Percentiles rank a stretch among this genome's conserved stretches.
phyloP scores from a whole-genome alignment of 2,329 filamentous ascomycete genomes.

The Elsinoe perseae region DNA sequence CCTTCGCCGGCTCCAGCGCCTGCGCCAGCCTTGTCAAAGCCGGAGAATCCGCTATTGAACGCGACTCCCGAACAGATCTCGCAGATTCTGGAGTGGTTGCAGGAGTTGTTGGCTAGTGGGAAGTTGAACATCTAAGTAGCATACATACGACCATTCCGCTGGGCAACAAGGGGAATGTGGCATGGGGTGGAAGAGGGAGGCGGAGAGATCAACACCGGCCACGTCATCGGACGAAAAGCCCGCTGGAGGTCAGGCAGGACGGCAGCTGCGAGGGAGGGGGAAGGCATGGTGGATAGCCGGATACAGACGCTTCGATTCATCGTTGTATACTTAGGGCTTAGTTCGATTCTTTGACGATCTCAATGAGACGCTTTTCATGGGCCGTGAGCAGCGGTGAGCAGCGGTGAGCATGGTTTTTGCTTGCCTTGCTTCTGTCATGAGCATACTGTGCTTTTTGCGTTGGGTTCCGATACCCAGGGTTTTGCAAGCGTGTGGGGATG shows the following conservation, averaged over 20 bases:
- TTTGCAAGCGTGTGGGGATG: too few species aligned
- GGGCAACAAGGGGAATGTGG: background rate
- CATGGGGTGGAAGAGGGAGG: background rate
- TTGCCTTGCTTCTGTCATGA: too few species aligned
- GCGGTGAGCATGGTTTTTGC: too few species aligned
- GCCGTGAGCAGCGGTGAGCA: too few species aligned
- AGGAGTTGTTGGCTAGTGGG: constrained; percentile 9
- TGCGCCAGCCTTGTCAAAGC: background rate
- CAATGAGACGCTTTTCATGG: too few species aligned
- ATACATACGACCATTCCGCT: background rate
- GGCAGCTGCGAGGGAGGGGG: background rate
- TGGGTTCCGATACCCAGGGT: too few species aligned
- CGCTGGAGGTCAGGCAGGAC: too few species aligned
- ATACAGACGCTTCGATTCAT: background rate
- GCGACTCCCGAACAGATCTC: background rate
- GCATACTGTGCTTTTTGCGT: too few species aligned
- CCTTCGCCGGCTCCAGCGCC: background rate
- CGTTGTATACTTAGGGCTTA: background rate
- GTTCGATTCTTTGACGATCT: too few species aligned
- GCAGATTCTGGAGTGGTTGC: constrained; percentile 2
- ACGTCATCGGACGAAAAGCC: too few species aligned
- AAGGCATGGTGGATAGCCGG: background rate
- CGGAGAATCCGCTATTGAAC: background rate
- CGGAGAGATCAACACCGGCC: background rate
- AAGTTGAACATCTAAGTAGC: background rate